These are phyloP conservation scores for Fistulinella cinereoalba DNA, from an alignment of 1,284 basidiomycete species.

Conservation along the genomic window DNA sequence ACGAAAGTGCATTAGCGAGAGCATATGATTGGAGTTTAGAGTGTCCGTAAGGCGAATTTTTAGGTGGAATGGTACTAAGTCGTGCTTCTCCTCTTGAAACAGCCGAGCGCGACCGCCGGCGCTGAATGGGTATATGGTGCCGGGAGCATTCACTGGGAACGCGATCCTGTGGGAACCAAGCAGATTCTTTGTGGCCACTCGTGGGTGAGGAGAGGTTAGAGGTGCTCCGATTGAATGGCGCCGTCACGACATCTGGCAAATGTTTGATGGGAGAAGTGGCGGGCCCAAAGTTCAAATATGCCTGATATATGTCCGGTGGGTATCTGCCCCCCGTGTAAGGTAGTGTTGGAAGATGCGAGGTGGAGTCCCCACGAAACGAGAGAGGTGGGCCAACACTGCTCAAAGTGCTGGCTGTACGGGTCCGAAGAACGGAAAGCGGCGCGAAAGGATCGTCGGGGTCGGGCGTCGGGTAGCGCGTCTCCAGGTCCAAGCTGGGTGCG, in stretches of 20 bases:
- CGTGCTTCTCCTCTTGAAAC: constrained; percentile 33
- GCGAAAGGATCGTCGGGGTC: constrained; percentile 36
- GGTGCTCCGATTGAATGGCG: constrained; percentile 24
- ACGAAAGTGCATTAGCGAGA: constrained; percentile 24
- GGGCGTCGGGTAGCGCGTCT: constrained; percentile 30
- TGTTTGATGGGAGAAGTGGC: constrained; percentile 3
- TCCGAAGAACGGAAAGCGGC: constrained; percentile 33
- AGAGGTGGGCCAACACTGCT: constrained; percentile 29
- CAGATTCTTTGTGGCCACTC: constrained; percentile 12
- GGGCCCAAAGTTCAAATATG: constrained; percentile 21
- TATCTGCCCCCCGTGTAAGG: constrained; percentile 33
- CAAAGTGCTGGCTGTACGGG: constrained; percentile 33
- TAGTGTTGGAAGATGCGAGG: constrained; percentile 30
- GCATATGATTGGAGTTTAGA: constrained; percentile 28
- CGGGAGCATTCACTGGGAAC: constrained; percentile 12
- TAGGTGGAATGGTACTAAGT: constrained; percentile 20
- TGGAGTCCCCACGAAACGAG: constrained; percentile 32
- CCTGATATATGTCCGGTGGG: constrained; percentile 33
- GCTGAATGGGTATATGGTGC: constrained; percentile 25
- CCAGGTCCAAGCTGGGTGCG: constrained; percentile 33
- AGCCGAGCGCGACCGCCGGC: constrained; percentile 33
- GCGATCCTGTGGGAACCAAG: constrained; percentile 7
- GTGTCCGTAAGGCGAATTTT: constrained; percentile 34
- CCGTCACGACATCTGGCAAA: constrained; percentile 8
- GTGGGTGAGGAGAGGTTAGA: constrained; percentile 17